phyloP scores from a whole-genome alignment of 257 asterid species.

The Penstemon newberryi region DNA sequence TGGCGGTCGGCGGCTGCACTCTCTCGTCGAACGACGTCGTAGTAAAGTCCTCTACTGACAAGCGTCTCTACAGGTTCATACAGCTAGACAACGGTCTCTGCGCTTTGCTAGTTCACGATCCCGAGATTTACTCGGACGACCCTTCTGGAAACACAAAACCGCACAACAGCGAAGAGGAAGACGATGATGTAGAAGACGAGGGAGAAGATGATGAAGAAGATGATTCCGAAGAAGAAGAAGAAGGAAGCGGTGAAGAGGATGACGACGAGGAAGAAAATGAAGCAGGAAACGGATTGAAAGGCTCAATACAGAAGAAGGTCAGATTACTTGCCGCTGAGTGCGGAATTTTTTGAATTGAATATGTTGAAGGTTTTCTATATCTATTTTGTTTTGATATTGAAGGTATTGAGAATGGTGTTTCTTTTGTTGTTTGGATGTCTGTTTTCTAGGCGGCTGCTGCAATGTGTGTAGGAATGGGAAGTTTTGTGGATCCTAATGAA shows the following conservation, averaged over 20 bases:
- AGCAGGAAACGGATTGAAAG: slow-evolving; percentile 41
- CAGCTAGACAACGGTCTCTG: slow-evolving; percentile 82
- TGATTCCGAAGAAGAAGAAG: slow-evolving; percentile 35
- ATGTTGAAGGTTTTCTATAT: background rate
- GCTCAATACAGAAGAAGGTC: slow-evolving; percentile 73
- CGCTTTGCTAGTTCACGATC: slow-evolving; percentile 92
- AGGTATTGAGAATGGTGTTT: background rate
- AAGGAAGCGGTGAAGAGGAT: slow-evolving; percentile 34
- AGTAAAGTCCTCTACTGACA: slow-evolving; percentile 75
- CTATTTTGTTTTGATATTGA: too few species aligned
- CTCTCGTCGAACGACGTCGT: slow-evolving; percentile 77
- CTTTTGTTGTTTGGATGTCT: slow-evolving; percentile 9
- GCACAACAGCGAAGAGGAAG: slow-evolving; percentile 36
- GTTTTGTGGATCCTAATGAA: slow-evolving; percentile 88
- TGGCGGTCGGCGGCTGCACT: slow-evolving; percentile 55
- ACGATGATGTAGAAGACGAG: background rate
- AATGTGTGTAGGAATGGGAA: slow-evolving; percentile 91
- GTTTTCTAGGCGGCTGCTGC: slow-evolving; percentile 92
- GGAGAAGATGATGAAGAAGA: slow-evolving; percentile 35
- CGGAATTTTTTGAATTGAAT: background rate
- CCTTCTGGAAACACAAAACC: slow-evolving; percentile 22
- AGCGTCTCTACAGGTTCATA: slow-evolving; percentile 79
- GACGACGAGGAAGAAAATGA: slow-evolving; percentile 39
- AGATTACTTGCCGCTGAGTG: background rate
- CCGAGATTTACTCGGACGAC: slow-evolving; percentile 67